These are phyloP conservation scores for Mycothermus thermophilus DNA, from an alignment of 495 filamentous ascomycete species.

Conservation along the genomic window DNA sequence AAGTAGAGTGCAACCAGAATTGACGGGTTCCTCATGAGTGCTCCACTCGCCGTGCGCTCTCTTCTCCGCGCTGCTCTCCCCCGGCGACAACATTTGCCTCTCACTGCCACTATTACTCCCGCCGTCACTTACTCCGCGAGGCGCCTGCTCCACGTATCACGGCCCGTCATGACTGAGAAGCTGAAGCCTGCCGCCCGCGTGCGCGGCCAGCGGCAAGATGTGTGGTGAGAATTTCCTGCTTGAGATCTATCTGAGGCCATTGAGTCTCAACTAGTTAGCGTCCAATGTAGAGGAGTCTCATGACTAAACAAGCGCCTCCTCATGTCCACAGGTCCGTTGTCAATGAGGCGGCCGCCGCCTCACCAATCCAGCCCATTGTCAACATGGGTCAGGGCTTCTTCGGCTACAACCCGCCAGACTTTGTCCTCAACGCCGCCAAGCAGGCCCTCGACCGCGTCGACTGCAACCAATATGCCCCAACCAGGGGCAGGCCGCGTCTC, in stretches of 20 bases:
- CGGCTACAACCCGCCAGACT: conserved; percentile 90
- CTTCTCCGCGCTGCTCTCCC: conserved; percentile 1
- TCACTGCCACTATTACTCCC: not conserved
- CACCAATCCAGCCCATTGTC: conserved; percentile 78
- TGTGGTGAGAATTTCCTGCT: conserved; percentile 59
- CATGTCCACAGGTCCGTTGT: conserved; percentile 86
- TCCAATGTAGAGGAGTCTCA: too few relatives aligned
- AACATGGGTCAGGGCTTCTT: conserved; percentile 98
- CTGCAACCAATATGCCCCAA: conserved; percentile 97
- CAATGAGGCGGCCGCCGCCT: conserved; percentile 76
- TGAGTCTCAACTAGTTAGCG: too few relatives aligned
- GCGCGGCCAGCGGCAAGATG: conserved; percentile 74
- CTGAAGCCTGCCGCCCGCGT: conserved; percentile 64
- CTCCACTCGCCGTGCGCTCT: not conserved
- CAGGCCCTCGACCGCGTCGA: conserved; percentile 81
- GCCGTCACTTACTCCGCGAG: too few relatives aligned
- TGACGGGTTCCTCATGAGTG: conserved; percentile 5
- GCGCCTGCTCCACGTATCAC: conserved; percentile 18
- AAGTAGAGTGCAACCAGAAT: too few relatives aligned
- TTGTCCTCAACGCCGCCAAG: conserved; percentile 85
- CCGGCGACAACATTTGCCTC: conserved; percentile 2
- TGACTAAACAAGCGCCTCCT: too few relatives aligned
- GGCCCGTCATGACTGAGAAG: conserved; percentile 21
- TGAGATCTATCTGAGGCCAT: too few relatives aligned
- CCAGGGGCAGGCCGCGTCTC: conserved; percentile 77